These are phyloP conservation scores for Tetrapisispora phaffii DNA, from an alignment of 805 yeast species.

Conservation along the genomic window DNA sequence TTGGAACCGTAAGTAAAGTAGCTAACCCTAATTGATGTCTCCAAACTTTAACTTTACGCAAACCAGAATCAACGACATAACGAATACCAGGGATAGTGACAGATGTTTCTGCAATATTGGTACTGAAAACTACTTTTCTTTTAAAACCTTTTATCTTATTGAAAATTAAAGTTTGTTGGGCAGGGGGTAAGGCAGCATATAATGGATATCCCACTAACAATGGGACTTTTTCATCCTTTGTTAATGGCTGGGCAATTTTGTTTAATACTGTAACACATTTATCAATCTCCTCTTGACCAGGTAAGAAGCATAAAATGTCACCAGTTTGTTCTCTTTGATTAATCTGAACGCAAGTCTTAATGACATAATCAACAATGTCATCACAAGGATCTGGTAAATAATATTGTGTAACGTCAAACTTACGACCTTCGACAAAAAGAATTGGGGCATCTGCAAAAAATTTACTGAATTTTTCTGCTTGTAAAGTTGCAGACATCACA, in stretches of 20 bases:
- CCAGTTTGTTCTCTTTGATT: slow-evolving; percentile 72
- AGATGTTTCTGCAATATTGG: slow-evolving; percentile 97
- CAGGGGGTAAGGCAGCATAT: slow-evolving; percentile 88
- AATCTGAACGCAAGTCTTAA: slow-evolving; percentile 65
- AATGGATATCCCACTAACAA: slow-evolving; percentile 67
- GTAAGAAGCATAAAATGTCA: slow-evolving; percentile 82
- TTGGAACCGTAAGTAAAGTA: slow-evolving; percentile 84
- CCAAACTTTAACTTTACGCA: slow-evolving; percentile 91
- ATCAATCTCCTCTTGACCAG: slow-evolving; percentile 98
- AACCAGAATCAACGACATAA: slow-evolving; percentile 86
- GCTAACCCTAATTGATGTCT: slow-evolving; percentile 85
- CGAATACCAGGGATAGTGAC: slow-evolving; percentile 91
- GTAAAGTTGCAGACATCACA: slow-evolving; percentile 94
- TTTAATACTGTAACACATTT: slow-evolving; percentile 57
- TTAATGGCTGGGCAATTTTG: slow-evolving; percentile 53
- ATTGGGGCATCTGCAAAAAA: slow-evolving; percentile 79
- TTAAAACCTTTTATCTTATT: slow-evolving; percentile 49
- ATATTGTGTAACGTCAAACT: slow-evolving; percentile 68
- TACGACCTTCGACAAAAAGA: slow-evolving; percentile 79
- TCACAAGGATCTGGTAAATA: slow-evolving; percentile 57
- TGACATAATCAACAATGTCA: slow-evolving; percentile 73
- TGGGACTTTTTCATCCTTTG: slow-evolving; percentile 56
- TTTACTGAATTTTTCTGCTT: slow-evolving; percentile 68
- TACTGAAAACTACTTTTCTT: slow-evolving; percentile 82
- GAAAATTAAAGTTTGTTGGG: slow-evolving; percentile 75